These are phyloP conservation scores for Leccinum solheimii DNA, from an alignment of 1,284 basidiomycete genomes.

Conservation along the genomic window DNA sequence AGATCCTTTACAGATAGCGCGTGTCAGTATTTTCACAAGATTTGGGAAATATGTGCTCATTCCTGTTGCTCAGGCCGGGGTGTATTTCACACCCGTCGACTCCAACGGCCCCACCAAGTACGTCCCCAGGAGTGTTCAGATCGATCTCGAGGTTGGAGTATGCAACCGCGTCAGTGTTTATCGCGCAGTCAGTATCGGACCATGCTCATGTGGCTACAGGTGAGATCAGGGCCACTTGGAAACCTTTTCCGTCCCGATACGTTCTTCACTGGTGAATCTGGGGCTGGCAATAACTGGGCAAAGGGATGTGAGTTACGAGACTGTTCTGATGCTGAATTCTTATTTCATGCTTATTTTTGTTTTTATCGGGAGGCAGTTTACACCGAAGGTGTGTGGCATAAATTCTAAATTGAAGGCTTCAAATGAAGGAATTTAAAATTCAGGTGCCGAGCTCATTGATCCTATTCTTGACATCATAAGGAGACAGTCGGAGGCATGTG, in stretches of 20 bases:
- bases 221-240: conserved; percentile 70
- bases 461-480: conserved; percentile 75
- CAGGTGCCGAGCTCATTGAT: conserved; percentile 91
- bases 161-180: conserved; percentile 64
- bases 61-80: conserved; percentile 52
- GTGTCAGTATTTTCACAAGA: conserved; percentile 35
- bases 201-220: conserved; percentile 38
- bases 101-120: conserved; percentile 58
- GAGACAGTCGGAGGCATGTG: conserved; percentile 77
- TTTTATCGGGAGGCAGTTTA: conserved; percentile 56
- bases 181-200: background rate
- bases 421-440: background rate
- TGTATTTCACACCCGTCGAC: conserved; percentile 72
- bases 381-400: conserved; percentile 65
- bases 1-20: conserved; percentile 47
- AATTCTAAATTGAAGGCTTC: background rate
- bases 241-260: conserved; percentile 87
- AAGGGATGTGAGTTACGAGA: conserved; percentile 71
- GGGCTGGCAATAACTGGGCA: conserved; percentile 94
- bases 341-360: conserved; percentile 17
- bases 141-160: conserved; percentile 92
- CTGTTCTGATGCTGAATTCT: background rate
- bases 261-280: conserved; percentile 68
- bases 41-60: background rate
- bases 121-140: conserved; percentile 90